A percentile compares a stretch with the other conserved stretches of the same genome.
Evolutionary conservation across 768 basidiomycete genomes (phyloP).

Genomic region (Cystofilobasidium capitatum): DNA sequence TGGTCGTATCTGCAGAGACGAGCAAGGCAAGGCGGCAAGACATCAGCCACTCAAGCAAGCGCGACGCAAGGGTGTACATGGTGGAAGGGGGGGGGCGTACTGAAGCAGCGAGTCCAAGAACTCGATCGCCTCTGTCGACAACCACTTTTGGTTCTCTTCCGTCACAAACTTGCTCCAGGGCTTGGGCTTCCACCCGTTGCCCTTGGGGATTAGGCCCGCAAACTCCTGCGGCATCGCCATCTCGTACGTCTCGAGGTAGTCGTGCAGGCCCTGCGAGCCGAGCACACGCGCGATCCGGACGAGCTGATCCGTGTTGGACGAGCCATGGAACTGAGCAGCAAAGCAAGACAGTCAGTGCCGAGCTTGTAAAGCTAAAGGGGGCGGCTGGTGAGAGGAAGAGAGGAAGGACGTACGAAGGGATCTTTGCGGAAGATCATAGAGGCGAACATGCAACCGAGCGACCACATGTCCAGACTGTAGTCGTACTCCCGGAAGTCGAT

Average conservation of each 20-base stretch:
- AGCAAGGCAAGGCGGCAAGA: neutral
- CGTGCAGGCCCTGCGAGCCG: slow-evolving; percentile 87
- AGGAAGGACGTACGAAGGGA: slow-evolving; percentile 42
- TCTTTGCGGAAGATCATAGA: slow-evolving; percentile 99
- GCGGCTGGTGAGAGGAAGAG: neutral
- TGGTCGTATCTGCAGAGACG: slow-evolving; percentile 59
- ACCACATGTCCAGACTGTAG: slow-evolving; percentile 98
- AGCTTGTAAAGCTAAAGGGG: neutral
- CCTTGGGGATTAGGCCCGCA: slow-evolving; percentile 42
- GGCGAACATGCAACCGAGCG: slow-evolving; percentile 96
- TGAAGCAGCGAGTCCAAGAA: slow-evolving; percentile 71
- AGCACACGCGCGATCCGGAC: slow-evolving; percentile 97
- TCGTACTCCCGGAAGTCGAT: slow-evolving; percentile 99
- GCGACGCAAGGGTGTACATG: no score
- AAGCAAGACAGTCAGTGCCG: neutral
- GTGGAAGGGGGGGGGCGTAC: neutral
- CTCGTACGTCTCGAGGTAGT: slow-evolving; percentile 49
- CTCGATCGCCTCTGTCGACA: slow-evolving; percentile 93
- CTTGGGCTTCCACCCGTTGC: slow-evolving; percentile 61
- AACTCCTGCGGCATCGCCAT: slow-evolving; percentile 89
- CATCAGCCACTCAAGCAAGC: neutral
- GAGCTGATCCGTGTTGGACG: slow-evolving; percentile 96
- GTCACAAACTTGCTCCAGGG: slow-evolving; percentile 94
- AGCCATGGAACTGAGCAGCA: slow-evolving; percentile 79
- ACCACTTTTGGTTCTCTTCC: slow-evolving; percentile 65